A percentile compares a stretch with the other conserved stretches of the same genome.
Conservation (phyloP, 768 basidiomycete genomes). For the Boletus insuetus region DNA sequence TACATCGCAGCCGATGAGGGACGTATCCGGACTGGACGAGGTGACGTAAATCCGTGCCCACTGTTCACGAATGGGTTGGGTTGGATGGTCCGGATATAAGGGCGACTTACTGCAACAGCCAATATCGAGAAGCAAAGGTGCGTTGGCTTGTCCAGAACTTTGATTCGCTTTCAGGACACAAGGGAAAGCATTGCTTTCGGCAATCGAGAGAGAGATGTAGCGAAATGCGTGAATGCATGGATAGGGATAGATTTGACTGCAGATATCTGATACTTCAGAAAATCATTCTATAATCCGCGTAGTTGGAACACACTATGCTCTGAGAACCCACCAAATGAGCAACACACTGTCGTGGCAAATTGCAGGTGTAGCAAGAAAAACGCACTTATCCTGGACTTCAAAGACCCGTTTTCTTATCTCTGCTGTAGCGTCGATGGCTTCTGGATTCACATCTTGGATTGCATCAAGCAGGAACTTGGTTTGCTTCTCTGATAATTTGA, state of each 20-base stretch:
- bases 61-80: neutral
- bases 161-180: neutral
- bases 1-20: neutral
- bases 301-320: neutral
- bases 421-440: neutral
- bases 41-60: neutral
- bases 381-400: neutral
- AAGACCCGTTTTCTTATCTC: neutral
- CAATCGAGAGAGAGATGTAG: neutral
- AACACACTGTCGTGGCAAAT: neutral
- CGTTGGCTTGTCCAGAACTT: neutral
- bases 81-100: neutral
- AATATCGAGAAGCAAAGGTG: neutral
- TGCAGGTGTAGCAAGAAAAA: neutral
- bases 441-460: neutral
- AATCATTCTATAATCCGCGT: neutral
- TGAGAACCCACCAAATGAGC: neutral
- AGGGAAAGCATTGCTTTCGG: neutral
- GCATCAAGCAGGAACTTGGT: neutral
- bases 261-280: neutral
- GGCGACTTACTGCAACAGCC: constrained; percentile 6
- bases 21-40: neutral
- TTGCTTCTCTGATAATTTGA: neutral
- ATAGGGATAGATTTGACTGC: neutral
- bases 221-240: neutral